phyloP scores from a whole-genome alignment of 2,329 filamentous ascomycete species.

The Penicillium hesseltinei region DNA sequence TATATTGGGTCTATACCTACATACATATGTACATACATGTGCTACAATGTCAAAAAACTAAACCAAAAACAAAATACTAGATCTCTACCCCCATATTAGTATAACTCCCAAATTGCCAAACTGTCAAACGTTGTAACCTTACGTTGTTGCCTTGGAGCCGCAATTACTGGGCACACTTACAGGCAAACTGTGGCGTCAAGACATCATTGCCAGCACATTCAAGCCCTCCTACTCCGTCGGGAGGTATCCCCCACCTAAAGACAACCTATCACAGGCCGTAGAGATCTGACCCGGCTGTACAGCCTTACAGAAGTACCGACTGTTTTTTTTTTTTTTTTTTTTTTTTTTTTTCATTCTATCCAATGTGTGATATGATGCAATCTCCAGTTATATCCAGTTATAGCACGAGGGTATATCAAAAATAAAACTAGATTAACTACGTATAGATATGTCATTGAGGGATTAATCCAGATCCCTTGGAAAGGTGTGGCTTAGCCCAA shows the following conservation, averaged over 20 bases:
- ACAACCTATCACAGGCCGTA: not conserved
- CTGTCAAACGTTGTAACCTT: not conserved
- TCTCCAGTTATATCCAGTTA: not conserved
- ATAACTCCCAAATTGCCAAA: not conserved
- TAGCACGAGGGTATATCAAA: not conserved
- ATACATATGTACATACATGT: not conserved
- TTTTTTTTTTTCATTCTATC: not conserved
- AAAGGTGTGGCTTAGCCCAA: constrained; percentile 6
- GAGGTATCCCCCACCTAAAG: not conserved
- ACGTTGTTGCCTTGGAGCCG: constrained; percentile 23
- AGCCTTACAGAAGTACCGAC: constrained; percentile 1
- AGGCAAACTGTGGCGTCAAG: constrained; percentile 1
- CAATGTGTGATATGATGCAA: not conserved
- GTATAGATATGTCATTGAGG: constrained; percentile 3
- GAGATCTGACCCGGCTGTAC: not conserved
- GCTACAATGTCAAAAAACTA: not conserved
- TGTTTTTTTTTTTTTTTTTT: too few species aligned
- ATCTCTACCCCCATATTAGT: not conserved
- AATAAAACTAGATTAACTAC: not conserved
- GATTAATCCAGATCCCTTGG: not conserved
- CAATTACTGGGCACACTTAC: not conserved
- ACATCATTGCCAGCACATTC: constrained; percentile 19
- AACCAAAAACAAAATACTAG: not conserved
- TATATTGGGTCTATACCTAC: not conserved
- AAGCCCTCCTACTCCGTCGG: not conserved